A percentile compares a stretch with the other conserved stretches of the same genome.
These are phyloP conservation scores for Ambrosia trifida DNA, from an alignment of 129 eudicot genomes.

Conservation along the genomic window DNA sequence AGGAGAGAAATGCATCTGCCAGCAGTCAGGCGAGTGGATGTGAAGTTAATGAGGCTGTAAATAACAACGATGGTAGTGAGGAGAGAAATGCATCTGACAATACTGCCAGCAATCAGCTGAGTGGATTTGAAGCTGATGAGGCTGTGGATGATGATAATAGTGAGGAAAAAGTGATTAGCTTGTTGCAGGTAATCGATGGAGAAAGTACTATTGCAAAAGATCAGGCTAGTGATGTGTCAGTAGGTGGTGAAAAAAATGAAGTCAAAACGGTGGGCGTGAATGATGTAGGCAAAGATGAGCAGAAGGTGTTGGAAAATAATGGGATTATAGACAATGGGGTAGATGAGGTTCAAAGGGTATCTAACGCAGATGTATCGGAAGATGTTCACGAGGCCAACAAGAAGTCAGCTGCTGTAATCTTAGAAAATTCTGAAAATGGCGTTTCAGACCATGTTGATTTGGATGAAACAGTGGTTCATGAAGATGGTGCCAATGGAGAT, in stretches of 20 bases:
- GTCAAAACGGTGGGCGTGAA: conserved; percentile 20
- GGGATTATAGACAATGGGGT: conserved; percentile 24
- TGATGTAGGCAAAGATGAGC: conserved; percentile 17
- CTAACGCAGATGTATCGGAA: conserved; percentile 26
- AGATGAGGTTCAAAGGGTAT: conserved; percentile 23
- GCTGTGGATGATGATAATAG: conserved; percentile 14
- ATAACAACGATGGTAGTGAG: conserved; percentile 1
- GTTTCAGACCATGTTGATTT: conserved; percentile 27
- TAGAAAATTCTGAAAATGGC: conserved; percentile 35
- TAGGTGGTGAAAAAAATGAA: conserved; percentile 34
- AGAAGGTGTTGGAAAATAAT: conserved; percentile 33
- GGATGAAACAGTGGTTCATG: conserved; percentile 28
- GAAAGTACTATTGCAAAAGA: conserved; percentile 23
- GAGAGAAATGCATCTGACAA: conserved; percentile 8
- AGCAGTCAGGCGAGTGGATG: conserved; percentile 2
- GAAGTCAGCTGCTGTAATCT: conserved; percentile 23
- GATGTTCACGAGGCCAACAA: conserved; percentile 31
- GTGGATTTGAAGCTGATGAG: conserved; percentile 34
- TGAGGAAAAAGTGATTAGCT: conserved; percentile 16
- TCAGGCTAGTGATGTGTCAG: conserved; percentile 24
- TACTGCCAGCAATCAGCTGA: conserved; percentile 14
- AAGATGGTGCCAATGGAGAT: conserved; percentile 22
- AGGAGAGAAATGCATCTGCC: conserved; percentile 16
- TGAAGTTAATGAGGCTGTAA: conserved; percentile 10
- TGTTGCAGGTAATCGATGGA: conserved; percentile 22